phyloP scores from a whole-genome alignment of 148 eudicot species.

The Fagopyrum esculentum region DNA sequence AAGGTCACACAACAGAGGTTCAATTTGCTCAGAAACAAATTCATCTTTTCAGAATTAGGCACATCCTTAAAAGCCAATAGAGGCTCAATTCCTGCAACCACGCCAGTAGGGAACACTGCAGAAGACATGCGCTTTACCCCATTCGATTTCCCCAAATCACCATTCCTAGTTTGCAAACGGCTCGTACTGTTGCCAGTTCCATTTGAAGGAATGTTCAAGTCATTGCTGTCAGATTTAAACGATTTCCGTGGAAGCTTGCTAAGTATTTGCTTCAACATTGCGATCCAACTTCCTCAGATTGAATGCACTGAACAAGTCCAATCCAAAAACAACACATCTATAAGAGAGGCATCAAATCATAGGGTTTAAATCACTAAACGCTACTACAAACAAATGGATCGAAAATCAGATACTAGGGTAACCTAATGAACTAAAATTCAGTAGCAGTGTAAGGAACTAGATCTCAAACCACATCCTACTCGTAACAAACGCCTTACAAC shows the following conservation, averaged over 20 bases:
- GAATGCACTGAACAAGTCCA: constrained; percentile 1
- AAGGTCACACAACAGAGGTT: constrained; percentile 83
- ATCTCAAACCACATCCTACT: neutral
- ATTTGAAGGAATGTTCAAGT: constrained; percentile 20
- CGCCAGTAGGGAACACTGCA: constrained; percentile 77
- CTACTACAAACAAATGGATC: neutral
- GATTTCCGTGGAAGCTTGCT: constrained; percentile 70
- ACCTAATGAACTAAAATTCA: neutral
- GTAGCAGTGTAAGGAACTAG: neutral
- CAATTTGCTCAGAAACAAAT: constrained; percentile 76
- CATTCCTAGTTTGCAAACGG: constrained; percentile 27
- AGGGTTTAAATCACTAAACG: neutral
- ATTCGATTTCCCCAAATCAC: constrained; percentile 30
- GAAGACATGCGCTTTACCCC: constrained; percentile 58
- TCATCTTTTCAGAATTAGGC: constrained; percentile 72
- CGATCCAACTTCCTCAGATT: constrained; percentile 8
- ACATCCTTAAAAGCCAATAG: constrained; percentile 80
- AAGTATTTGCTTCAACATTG: constrained; percentile 81
- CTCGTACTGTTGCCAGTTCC: constrained; percentile 20
- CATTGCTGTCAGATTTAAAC: constrained; percentile 37
- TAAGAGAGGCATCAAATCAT: constrained; percentile 18
- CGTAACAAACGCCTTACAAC: neutral
- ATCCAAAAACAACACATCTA: constrained; percentile 13
- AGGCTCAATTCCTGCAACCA: constrained; percentile 76
- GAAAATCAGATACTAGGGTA: constrained; percentile 26